Percentiles rank a stretch among this genome's conserved stretches.
phyloP scores from a whole-genome alignment of 805 yeast species.

The Candida stauntonica region DNA sequence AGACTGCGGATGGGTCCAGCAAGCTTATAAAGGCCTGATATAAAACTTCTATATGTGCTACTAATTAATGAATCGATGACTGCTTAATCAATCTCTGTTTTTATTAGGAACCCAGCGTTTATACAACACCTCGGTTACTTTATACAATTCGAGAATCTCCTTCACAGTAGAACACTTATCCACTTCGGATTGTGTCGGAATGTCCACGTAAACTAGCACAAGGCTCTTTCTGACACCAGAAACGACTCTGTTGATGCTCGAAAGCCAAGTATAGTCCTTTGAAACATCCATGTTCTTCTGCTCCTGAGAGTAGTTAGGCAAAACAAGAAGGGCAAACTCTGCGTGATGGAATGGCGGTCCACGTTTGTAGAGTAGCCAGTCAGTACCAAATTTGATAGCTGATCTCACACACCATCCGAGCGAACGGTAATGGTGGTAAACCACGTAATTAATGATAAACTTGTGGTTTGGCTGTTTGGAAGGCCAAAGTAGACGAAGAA shows the following conservation, averaged over 20 bases:
- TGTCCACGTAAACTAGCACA: slow-evolving; percentile 61
- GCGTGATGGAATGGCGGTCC: slow-evolving; percentile 98
- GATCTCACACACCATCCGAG: slow-evolving; percentile 93
- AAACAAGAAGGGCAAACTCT: slow-evolving; percentile 64
- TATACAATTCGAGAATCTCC: slow-evolving; percentile 38
- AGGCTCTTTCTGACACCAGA: slow-evolving; percentile 83
- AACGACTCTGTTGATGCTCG: slow-evolving; percentile 72
- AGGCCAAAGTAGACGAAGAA: slow-evolving; percentile 14
- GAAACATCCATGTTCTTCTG: slow-evolving; percentile 25
- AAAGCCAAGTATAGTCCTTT: slow-evolving; percentile 54
- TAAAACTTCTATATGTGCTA: slow-evolving; percentile 16
- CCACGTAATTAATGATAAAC: slow-evolving; percentile 48
- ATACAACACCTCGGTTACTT: slow-evolving; percentile 62
- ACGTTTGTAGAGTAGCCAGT: slow-evolving; percentile 71
- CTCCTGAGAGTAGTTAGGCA: slow-evolving; percentile 36
- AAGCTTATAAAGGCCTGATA: slow-evolving; percentile 61
- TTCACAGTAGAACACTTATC: neutral
- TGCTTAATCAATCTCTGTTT: slow-evolving; percentile 57
- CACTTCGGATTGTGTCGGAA: slow-evolving; percentile 31
- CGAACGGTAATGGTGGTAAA: slow-evolving; percentile 82
- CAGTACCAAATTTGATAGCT: slow-evolving; percentile 92
- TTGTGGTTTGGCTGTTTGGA: slow-evolving; percentile 20
- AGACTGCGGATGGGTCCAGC: slow-evolving; percentile 82
- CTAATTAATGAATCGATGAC: neutral
- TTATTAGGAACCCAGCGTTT: slow-evolving; percentile 84